These are phyloP conservation scores for Spencermartinsiella europaea DNA, from an alignment of 805 yeast species.

Conservation along the genomic window DNA sequence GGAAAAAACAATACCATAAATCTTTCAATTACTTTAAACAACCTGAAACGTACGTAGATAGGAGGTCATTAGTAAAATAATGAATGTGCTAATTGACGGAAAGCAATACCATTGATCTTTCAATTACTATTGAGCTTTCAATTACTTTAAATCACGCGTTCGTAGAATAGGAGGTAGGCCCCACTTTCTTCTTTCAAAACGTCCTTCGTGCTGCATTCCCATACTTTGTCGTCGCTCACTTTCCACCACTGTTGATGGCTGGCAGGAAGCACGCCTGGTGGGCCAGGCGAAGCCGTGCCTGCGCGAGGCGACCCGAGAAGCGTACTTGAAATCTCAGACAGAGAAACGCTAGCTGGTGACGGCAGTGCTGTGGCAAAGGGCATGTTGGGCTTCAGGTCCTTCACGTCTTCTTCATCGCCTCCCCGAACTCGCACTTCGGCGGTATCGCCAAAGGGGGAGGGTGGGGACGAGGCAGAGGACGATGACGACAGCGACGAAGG, in stretches of 20 bases:
- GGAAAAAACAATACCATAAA: too few relatives aligned
- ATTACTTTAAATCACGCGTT: constrained; percentile 31
- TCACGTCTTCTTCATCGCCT: not conserved
- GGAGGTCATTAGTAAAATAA: too few relatives aligned
- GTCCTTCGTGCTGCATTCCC: constrained; percentile 53
- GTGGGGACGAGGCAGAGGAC: not conserved
- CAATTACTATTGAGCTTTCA: not conserved
- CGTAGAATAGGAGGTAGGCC: constrained; percentile 85
- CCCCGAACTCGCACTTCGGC: not conserved
- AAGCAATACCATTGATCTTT: not conserved
- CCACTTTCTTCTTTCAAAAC: constrained; percentile 66
- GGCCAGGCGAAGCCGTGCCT: not conserved
- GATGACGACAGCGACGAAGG: not conserved
- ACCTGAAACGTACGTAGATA: too few relatives aligned
- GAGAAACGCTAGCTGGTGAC: not conserved
- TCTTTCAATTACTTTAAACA: too few relatives aligned
- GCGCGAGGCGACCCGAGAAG: constrained; percentile 1
- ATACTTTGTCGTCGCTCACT: constrained; percentile 68
- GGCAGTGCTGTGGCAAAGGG: not conserved
- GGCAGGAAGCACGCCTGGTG: constrained; percentile 40
- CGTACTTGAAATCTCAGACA: not conserved
- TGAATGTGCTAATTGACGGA: too few relatives aligned
- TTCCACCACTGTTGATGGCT: constrained; percentile 53
- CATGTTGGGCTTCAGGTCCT: not conserved
- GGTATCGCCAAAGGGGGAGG: not conserved